phyloP scores from a whole-genome alignment of 768 basidiomycete genomes.

The Xerocomellus intermedius region DNA sequence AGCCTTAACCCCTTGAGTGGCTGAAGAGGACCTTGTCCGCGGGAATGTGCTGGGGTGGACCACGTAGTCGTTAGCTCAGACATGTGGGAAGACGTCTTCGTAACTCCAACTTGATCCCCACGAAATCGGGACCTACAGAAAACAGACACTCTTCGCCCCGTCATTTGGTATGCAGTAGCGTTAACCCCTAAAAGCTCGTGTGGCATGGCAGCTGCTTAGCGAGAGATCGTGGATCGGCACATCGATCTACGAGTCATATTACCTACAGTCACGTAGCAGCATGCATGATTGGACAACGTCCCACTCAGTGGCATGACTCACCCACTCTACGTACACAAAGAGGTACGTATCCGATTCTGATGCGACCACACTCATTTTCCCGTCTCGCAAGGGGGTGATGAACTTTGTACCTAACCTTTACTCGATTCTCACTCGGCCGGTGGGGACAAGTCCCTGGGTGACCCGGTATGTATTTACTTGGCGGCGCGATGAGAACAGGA shows the following conservation, averaged over 20 bases:
- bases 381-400: background rate
- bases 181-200: conserved; percentile 7
- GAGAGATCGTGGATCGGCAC: conserved; percentile 9
- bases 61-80: conserved; percentile 24
- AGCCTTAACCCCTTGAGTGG: conserved; percentile 10
- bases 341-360: conserved; percentile 3
- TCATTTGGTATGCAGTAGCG: background rate
- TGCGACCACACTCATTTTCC: conserved; percentile 10
- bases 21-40: conserved; percentile 18
- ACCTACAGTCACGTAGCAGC: conserved; percentile 6
- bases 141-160: background rate
- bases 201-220: background rate
- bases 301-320: background rate
- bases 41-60: conserved; percentile 12
- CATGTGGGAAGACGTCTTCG: conserved; percentile 19
- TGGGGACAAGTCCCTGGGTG: background rate
- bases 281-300: background rate
- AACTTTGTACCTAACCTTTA: conserved; percentile 22
- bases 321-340: conserved; percentile 8
- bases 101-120: conserved; percentile 1
- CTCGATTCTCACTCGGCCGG: conserved; percentile 5
- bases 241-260: conserved; percentile 10
- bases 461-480: conserved; percentile 5
- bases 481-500: background rate
- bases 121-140: background rate